These are phyloP conservation scores for Botrytis aclada DNA, from an alignment of 2,329 filamentous ascomycete species.

Conservation along the genomic window DNA sequence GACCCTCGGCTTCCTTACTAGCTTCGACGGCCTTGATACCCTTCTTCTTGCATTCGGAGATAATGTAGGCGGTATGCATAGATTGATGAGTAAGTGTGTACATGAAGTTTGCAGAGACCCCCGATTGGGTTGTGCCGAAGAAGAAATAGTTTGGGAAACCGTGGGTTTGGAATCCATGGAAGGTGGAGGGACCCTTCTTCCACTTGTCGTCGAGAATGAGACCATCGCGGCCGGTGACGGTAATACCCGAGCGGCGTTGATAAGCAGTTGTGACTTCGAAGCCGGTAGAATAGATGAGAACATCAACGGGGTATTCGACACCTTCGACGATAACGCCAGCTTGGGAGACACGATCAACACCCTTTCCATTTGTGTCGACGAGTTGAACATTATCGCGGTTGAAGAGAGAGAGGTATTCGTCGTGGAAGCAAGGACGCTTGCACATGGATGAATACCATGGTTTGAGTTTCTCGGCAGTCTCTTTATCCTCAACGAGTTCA, in stretches of 20 bases:
- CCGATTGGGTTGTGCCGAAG: constrained; percentile 13
- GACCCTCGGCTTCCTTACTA: neutral
- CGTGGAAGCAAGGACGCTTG: constrained; percentile 52
- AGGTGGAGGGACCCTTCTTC: constrained; percentile 3
- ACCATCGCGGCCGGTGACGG: neutral
- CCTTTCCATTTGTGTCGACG: constrained; percentile 50
- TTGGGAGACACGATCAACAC: constrained; percentile 40
- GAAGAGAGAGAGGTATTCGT: constrained; percentile 55
- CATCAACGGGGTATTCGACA: constrained; percentile 48
- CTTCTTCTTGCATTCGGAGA: constrained; percentile 2
- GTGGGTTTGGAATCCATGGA: constrained; percentile 15
- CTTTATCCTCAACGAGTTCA: constrained; percentile 43
- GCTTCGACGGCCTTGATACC: constrained; percentile 8
- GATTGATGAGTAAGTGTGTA: constrained; percentile 3
- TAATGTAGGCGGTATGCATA: constrained; percentile 10
- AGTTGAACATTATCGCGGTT: constrained; percentile 44
- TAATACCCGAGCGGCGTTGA: constrained; percentile 13
- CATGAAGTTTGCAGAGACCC: constrained; percentile 19
- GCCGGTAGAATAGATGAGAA: constrained; percentile 57
- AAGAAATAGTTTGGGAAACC: constrained; percentile 19
- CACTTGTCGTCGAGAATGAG: constrained; percentile 15
- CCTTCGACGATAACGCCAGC: constrained; percentile 46
- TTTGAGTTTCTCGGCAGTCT: constrained; percentile 46
- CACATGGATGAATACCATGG: constrained; percentile 54
- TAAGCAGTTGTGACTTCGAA: constrained; percentile 48